Base-by-base conservation (phyloP, 805 yeast genomes). In the Candida namnaoensis region DNA sequence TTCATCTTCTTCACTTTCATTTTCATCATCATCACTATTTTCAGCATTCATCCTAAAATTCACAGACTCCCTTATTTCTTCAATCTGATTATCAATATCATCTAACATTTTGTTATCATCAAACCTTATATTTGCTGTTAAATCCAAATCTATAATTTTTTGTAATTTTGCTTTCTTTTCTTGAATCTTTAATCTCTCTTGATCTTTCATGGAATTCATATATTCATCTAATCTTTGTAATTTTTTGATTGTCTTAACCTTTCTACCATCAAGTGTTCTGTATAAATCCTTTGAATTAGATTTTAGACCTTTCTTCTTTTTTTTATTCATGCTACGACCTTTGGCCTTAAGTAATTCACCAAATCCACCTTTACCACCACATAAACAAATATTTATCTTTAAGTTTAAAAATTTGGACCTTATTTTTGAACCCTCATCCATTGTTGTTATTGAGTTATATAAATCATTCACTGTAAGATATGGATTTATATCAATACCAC, bases 311-410 rank as follows among this genome's bases (percentile, higher is more conserved):
- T 47, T 49, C 11, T 43, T 48, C 12, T 53, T 51, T 39, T 44
- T 54, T 30, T 61, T 57, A 13, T 60, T 50, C 66, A 64, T 62
- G 25, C 57, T 50, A 3, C 64, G 65, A 4, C 70, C 74, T 41
- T 63, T 65, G 5, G 66, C 65, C 34, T 65, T 61, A 40, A 72
- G 51, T 47, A 62, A 52, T 14, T 65, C 56, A 1, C 75, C 76
- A 49, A 71, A 67, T 3, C 76, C 78, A 23, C 78, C 78, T 54
- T 72, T 72, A n/a, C 78, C 78, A 7, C 78, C 77, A 43, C 71
- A 62, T 30, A 70, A 42, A 11, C 65, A 56, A 0, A 60, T 44
- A 15, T 56, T 61, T 28, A 65, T 51, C 44, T 60, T 60, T 46
- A 69, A 57, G 45, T 57, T 46, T 15, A 53, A 24, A 38, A 43